Evolutionary conservation across 176 grass and related monocot genomes (phyloP), one percentile per base, ranked within the genome.

Genomic region (Raddia distichophylla): DNA sequence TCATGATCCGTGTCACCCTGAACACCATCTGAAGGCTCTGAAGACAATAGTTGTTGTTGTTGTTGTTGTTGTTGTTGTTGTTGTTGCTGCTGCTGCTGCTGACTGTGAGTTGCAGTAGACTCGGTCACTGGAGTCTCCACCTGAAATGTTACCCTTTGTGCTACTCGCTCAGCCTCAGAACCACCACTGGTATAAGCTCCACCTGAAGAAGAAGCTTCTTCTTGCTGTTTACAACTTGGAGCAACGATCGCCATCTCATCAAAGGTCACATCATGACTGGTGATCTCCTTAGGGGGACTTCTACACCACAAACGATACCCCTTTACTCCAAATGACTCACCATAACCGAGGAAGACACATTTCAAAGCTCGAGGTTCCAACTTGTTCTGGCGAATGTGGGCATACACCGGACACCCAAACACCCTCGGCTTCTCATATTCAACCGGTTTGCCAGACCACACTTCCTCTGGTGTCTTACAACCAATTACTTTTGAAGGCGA

Each of bases 261-360:
- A 0, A 59, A 59, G 8, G 8, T 22, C n/a, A 59, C 8, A 22
- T 59, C 57, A 10, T 3, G 19, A 2, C 0, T 59, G 57, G 20
- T 0, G n/a, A 59, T 59, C n/a, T 4, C 57, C n/a, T 20, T 59
- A 9, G 57, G 2, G n/a, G n/a, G n/a, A 20, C 20, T 8, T 20
- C 20, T 59, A 59, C n/a, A 10, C 56, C 55, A 74, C 56, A 83
- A 72, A 74, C 8, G 43, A 51, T 83, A 83, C 8, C 42, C 68
- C 11, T 73, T 64, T 22, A 86, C 69, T 48, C 69, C 61, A 65
- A 27, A 27, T 27, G 27, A 27, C 27, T 37, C 37, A 67, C 4
- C 64, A 62, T 76, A 76, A 10, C 59, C 69, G n/a, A 80, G 47
- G 34, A 80, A 74, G 34, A 80, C 48, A 72, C 3, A 72, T 13